Evolutionary conservation across 1,284 basidiomycete genomes (phyloP), one percentile per base, ranked within the genome.

Genomic region (Schizophyllum amplum): DNA sequence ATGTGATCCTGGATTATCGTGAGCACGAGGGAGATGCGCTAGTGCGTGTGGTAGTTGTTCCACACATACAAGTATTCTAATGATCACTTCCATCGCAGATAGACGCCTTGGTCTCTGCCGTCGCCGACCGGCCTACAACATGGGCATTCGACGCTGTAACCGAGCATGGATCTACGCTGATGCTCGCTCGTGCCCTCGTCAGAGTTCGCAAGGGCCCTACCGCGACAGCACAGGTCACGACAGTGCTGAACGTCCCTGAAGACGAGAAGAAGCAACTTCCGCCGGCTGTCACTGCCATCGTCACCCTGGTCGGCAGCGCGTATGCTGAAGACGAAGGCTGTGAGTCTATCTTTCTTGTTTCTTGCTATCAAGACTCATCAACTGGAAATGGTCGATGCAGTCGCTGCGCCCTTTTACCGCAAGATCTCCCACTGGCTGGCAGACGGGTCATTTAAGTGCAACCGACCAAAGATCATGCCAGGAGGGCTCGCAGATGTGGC

Each of bases 141-240:
- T 50, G 24, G 21, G 48, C 48, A 2, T 50, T 22, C 4, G 48
- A 50, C 24, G 48, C 48, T 20, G 20, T 24, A 3, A 3, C 2
- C 4, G 21, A 11, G 22, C 11, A 50, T 20, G 24, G 22, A 9
- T 15, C 13, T 20, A 20, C 48, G 24, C 48, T 50, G 4, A 21
- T 21, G 4, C 48, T 50, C 48, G 48, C 48, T 11, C 48, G 48
- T 20, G 48, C 48, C 24, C 48, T 50, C 21, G 48, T 20, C 21
- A 90, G 79, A 76, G 91, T 94, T 69, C 33, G 33, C 7, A 9
- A 42, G 33, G 82, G 84, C 77, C 93, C 92, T 81, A 94, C 91
- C 2, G 92, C 91, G 61, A 9, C 33, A 9, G 33, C 33, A 17
- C 94, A 94, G 73, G 81, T 50, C 48, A 85, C 79, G 84, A 84